These are phyloP conservation scores for Cryptosporidium andersoni DNA, from an alignment of 169 alveolate species.

Conservation along the genomic window DNA sequence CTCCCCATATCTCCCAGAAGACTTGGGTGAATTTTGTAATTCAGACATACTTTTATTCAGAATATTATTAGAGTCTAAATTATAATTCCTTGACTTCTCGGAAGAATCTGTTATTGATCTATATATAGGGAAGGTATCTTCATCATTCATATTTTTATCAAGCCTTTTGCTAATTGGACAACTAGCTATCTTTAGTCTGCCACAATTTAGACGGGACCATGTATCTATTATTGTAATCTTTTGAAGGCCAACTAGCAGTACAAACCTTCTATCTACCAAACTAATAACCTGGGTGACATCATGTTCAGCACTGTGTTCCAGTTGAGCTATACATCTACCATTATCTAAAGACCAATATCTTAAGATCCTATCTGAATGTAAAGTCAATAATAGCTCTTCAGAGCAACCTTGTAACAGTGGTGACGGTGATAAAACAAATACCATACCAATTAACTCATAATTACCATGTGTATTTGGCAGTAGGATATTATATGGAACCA, in stretches of 20 bases:
- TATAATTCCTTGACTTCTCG: background rate
- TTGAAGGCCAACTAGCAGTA: constrained; percentile 51
- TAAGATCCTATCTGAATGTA: constrained; percentile 72
- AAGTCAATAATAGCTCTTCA: constrained; percentile 73
- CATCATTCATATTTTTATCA: constrained; percentile 55
- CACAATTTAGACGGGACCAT: constrained; percentile 68
- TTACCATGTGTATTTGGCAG: constrained; percentile 30
- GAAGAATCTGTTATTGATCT: constrained; percentile 19
- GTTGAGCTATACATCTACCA: constrained; percentile 75
- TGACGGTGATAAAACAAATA: constrained; percentile 56
- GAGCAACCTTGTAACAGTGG: constrained; percentile 62
- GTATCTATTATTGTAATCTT: constrained; percentile 59
- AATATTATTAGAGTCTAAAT: background rate
- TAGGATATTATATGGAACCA: constrained; percentile 36
- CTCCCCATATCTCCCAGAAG: constrained; percentile 59
- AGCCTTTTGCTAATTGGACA: constrained; percentile 28
- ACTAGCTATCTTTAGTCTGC: constrained; percentile 57
- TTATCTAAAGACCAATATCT: constrained; percentile 76
- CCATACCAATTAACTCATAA: constrained; percentile 46
- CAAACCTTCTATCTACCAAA: constrained; percentile 49
- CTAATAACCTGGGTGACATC: constrained; percentile 59
- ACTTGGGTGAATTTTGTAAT: background rate
- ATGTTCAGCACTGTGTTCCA: constrained; percentile 64
- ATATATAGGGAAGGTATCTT: constrained; percentile 54
- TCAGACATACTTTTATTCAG: background rate